Conservation (phyloP, 805 yeast genomes). For the Wilhelminamyces savonicus region DNA sequence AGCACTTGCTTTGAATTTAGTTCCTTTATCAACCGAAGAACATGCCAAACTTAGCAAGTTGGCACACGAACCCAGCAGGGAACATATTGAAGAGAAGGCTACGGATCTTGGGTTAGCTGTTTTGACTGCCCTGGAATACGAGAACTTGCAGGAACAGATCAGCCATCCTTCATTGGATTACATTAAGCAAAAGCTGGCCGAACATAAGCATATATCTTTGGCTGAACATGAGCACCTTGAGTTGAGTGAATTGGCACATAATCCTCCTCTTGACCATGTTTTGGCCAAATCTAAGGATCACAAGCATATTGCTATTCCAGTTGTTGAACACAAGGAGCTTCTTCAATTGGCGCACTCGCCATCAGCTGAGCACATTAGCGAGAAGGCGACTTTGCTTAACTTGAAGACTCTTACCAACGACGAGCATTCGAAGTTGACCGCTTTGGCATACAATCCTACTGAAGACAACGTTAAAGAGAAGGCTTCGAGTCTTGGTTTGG, state of each 20-base stretch:
- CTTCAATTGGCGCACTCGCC: constrained; percentile 9
- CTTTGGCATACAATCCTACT: constrained; percentile 6
- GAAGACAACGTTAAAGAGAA: constrained; percentile 4
- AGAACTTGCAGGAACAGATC: constrained; percentile 5
- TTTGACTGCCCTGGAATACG: constrained; percentile 6
- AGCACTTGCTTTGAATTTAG: constrained; percentile 6
- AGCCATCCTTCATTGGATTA: constrained; percentile 5
- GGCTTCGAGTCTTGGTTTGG: constrained; percentile 6
- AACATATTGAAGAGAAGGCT: constrained; percentile 11
- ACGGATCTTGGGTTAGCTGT: constrained; percentile 4
- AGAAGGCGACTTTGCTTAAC: constrained; percentile 8
- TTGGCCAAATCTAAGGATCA: constrained; percentile 3
- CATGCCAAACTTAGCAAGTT: neutral
- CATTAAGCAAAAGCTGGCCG: no score
- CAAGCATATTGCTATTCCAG: constrained; percentile 4
- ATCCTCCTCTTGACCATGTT: neutral
- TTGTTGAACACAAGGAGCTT: constrained; percentile 3
- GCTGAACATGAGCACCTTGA: no score
- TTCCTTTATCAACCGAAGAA: no score
- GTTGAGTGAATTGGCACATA: no score
- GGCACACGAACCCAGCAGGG: constrained; percentile 11
- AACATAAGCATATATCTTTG: no score
- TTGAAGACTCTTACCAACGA: constrained; percentile 6
- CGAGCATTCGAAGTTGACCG: constrained; percentile 4
- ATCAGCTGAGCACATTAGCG: constrained; percentile 11